These are phyloP conservation scores for Colletotrichum musae DNA, from an alignment of 2,329 filamentous ascomycete genomes.

Conservation along the genomic window DNA sequence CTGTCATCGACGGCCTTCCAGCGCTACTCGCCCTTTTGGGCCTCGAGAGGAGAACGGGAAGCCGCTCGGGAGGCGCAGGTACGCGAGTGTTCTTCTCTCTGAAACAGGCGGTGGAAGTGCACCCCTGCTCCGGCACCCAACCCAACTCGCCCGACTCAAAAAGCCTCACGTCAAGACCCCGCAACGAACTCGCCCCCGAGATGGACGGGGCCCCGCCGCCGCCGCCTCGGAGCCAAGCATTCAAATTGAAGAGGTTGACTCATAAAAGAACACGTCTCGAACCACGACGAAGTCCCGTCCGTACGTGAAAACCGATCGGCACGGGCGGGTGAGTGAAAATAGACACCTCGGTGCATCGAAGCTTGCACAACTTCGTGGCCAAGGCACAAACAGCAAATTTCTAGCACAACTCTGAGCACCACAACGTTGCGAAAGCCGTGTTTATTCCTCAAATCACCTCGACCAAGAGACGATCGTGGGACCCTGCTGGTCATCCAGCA, in stretches of 20 bases:
- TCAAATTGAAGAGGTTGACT: background rate
- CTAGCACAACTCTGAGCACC: no score
- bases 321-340: no score
- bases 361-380: no score
- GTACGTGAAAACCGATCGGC: no score
- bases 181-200: conserved; percentile 1
- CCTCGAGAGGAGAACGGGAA: conserved; percentile 5
- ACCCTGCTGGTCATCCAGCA: no score
- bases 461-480: no score
- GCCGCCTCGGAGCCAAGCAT: background rate
- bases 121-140: conserved; percentile 13
- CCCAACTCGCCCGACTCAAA: conserved; percentile 9
- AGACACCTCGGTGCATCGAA: no score
- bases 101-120: conserved; percentile 22
- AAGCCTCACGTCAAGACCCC: conserved; percentile 5
- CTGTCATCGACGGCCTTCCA: background rate
- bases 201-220: background rate
- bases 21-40: background rate
- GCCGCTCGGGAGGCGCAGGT: background rate
- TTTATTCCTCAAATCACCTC: no score
- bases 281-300: conserved; percentile 30
- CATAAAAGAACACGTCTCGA: conserved; percentile 17
- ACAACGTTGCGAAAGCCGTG: no score
- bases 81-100: background rate
- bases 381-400: no score